Evolutionary conservation across 495 filamentous ascomycete genomes (phyloP), one percentile per base, ranked within the genome.

Genomic region (Amorphotheca resinae): DNA sequence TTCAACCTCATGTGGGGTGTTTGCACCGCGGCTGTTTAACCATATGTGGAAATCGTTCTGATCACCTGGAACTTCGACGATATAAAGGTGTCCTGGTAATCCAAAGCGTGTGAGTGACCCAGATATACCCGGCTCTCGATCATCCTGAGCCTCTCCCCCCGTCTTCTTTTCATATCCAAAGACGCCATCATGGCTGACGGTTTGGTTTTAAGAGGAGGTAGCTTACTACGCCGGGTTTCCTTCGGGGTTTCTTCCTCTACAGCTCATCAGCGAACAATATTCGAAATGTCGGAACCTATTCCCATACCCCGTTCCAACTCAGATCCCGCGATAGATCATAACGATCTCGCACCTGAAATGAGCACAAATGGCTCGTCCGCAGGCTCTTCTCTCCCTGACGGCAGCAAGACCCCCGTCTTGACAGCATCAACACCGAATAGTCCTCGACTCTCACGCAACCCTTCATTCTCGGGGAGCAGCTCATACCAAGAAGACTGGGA

Each of bases 401-500:
- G 63, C 32, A 44, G 46, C 41, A 66, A 66, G 37, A 66, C 68
- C 4, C 68, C 65, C 4, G 63, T 60, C 2, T 39, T 68, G 22
- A 57, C 46, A 8, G 56, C 74, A 28, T 68, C 61, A 4, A 53
- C 62, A 2, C 59, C 69, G 8, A 62, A 68, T 34, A 70, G 69
- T 48, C 70, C 70, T 7, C 57, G 65, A 35, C 64, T 82, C 22
- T 88, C 85, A 22, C 74, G 84, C 32, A 76, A 75, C 49, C 64
- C 69, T 8, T 93, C 85, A 22, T 86, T 87, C 55, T 85, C 81
- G 20, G 75, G 73, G 36, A 81, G 78, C 56, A 83, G 78, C 61
- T 77, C 79, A 7, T 85, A 79, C 48, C 83, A 86, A 42, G 86
- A 95, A 55, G 87, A 93, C 58, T 89, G 84, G 83, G 85, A 89